Evolutionary conservation across 306 rosid genomes (phyloP).

Genomic region (Rubus idaeus): DNA sequence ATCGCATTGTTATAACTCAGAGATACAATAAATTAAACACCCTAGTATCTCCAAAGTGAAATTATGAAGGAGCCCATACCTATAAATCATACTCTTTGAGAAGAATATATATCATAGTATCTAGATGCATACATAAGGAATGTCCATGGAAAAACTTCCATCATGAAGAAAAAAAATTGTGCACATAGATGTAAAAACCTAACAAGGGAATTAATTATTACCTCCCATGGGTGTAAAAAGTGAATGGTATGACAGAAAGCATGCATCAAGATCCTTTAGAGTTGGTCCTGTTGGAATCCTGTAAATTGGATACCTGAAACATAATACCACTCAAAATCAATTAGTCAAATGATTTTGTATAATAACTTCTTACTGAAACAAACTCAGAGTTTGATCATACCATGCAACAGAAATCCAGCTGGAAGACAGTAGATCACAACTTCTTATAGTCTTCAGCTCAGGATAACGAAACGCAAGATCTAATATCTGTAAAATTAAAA

Average conservation of each 20-base stretch:
- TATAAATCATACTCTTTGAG: neutral
- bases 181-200: neutral
- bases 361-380: conserved; percentile 1
- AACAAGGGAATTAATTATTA: conserved; percentile 22
- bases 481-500: conserved; percentile 45
- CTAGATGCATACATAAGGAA: neutral
- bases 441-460: conserved; percentile 61
- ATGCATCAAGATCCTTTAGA: conserved; percentile 84
- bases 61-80: neutral
- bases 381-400: conserved; percentile 42
- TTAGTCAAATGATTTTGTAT: conserved; percentile 7
- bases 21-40: neutral
- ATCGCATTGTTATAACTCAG: neutral
- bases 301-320: conserved; percentile 88
- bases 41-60: neutral
- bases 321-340: conserved; percentile 23
- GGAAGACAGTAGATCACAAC: conserved; percentile 70
- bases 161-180: neutral
- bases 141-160: neutral
- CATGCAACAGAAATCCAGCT: conserved; percentile 98
- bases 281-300: conserved; percentile 96
- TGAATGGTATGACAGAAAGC: conserved; percentile 81
- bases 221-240: conserved; percentile 67
- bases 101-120: neutral
- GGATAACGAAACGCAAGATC: conserved; percentile 74